Evolutionary conservation across 805 yeast genomes (phyloP), one percentile per base, ranked within the genome.

Genomic region (Cyberlindnera euphorbiae): DNA sequence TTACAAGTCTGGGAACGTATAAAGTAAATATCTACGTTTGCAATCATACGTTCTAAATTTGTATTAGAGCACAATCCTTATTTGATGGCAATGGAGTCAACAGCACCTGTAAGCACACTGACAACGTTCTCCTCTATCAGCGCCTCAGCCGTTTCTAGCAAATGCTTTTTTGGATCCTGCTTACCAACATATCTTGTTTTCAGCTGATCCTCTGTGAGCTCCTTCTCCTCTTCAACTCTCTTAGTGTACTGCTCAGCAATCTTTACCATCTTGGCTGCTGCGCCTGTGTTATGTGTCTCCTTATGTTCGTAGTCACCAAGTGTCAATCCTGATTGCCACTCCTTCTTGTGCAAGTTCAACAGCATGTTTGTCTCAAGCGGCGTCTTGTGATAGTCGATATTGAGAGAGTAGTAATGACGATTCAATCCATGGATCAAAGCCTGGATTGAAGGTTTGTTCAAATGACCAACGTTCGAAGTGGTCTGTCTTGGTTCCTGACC

Each of bases 401-500:
- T 90, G 49, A 93, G 73, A 8, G 97, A 90, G 62, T 93, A 93
- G 63, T 93, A 93, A 62, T 87, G 95, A 58, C 98, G 87, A 67
- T 93, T 93, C 51, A 93, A 73, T 1, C 98, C 98, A 58, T 93
- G 99, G 45, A 93, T 88, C 57, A 93, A 73, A 1, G 97, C 97
- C 63, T 93, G 97, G 53, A 93, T 89, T 17, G 94, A 82, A 11
- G 98, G 97, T 60, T 93, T 93, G 64, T 93, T 89, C 59, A 93
- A 73, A 52, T 88, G 84, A 22, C 98, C 98, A 34, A 89, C 81
- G 58, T 93, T 93, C 16, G 96, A 87, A 5, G 98, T 93, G 9
- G 97, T 82, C 60, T 90, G 97, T 58, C 99, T 79, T 36, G 98
- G 97, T 63, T 93, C 99, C 61, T 86, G 95, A 40, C 96, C 96